Evolutionary conservation across 2,329 filamentous ascomycete genomes (phyloP), one percentile per base, ranked within the genome.

Genomic region (Rhynchosporium secalis): DNA sequence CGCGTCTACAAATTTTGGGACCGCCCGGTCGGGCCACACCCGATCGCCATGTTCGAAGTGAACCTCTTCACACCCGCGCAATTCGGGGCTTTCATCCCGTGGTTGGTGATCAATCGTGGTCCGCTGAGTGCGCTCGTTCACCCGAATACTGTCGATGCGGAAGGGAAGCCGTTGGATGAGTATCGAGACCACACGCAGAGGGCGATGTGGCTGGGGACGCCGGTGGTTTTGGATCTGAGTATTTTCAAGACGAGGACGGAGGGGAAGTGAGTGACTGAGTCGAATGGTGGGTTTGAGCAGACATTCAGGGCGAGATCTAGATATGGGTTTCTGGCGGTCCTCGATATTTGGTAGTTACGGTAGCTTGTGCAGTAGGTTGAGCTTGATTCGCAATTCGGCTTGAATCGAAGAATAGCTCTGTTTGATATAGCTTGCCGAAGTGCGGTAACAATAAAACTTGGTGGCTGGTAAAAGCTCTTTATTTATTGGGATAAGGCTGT

Each of bases 1-100:
- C 84, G 92, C 59, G 88, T 96, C 69, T 96, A 96, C 74, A 80
- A 76, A 13, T 79, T 96, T 67, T 96, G 86, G 83, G 88, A 95
- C 67, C 76, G 78, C 13, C 91, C 92, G 0, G 76, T 96, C 33
- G 93, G 92, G 0, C 92, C 92, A 0, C 92, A 96, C 74, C 87
- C 89, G 0, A 76, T 92, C 0, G 89, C 87, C 58, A 96, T 96
- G 92, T 96, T 96, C 71, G 93, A 97, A 76, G 91, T 96, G 51
- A 96, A 96, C 69, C 51, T 96, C 26, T 91, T 94, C 74, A 92
- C 88, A 0, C 93, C 92, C 0, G 87, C 86, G 3, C 90, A 96
- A 74, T 96, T 96, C 72, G 92, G 92, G 0, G 92, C 93, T 0
- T 96, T 96, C 71, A 78, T 97, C 45, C 83, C 91, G 0, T 96